Evolutionary conservation across 345 rosid genomes (phyloP).

Genomic region (Lenwebbia sp.): DNA sequence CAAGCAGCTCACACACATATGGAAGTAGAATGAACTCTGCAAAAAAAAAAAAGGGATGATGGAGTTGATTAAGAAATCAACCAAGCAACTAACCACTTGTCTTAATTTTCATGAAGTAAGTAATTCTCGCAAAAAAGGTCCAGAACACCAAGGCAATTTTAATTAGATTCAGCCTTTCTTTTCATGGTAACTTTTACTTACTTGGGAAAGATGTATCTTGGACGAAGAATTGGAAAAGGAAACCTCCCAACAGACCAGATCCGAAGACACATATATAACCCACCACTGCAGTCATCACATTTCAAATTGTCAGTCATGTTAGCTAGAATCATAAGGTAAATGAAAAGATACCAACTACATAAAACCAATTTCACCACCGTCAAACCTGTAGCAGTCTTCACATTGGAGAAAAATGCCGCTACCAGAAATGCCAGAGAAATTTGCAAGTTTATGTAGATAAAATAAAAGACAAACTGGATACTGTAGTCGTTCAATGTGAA

Average conservation of each 20-base stretch:
- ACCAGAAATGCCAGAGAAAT: constrained; percentile 61
- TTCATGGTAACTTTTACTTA: constrained; percentile 26
- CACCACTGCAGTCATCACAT: constrained; percentile 33
- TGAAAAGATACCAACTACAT: not conserved
- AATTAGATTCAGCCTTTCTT: not conserved
- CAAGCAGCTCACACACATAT: not conserved
- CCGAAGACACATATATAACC: constrained; percentile 64
- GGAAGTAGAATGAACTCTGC: not conserved
- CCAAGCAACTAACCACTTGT: not conserved
- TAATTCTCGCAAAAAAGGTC: not conserved
- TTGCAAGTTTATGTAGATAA: constrained; percentile 79
- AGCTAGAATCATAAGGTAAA: not conserved
- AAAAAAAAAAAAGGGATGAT: not conserved
- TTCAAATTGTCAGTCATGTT: not conserved
- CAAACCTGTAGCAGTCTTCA: constrained; percentile 86
- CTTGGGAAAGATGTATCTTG: constrained; percentile 65
- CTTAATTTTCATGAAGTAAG: not conserved
- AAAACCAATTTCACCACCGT: not conserved
- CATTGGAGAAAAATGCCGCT: constrained; percentile 56
- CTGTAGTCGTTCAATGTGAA: constrained; percentile 62
- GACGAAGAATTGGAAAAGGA: constrained; percentile 53
- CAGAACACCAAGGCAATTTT: not conserved
- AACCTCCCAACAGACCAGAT: constrained; percentile 70
- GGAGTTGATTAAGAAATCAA: not conserved
- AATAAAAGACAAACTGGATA: constrained; percentile 61